These are phyloP conservation scores for Tolypocladium album DNA, from an alignment of 2,329 filamentous ascomycete genomes.

Conservation along the genomic window DNA sequence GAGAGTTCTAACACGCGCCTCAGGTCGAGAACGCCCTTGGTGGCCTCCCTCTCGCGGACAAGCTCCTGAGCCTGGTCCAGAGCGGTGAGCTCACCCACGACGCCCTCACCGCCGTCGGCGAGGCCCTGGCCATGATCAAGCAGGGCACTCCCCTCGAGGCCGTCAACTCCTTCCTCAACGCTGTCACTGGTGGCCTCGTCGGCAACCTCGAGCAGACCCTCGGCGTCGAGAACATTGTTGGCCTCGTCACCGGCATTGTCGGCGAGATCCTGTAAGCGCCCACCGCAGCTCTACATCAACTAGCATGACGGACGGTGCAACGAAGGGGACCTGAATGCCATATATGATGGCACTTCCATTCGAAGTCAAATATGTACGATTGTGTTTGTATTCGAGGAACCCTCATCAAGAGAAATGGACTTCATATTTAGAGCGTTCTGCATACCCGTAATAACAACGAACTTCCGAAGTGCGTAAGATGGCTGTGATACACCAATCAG, in stretches of 20 bases:
- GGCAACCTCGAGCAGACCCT: conserved; percentile 9
- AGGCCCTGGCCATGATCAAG: conserved; percentile 11
- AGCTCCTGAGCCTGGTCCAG: conserved; percentile 10
- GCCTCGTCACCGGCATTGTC: conserved; percentile 5
- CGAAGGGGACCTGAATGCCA: background rate
- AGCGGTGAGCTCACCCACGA: conserved; percentile 5
- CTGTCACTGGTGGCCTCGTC: conserved; percentile 8
- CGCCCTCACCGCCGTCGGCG: conserved; percentile 10
- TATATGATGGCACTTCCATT: background rate
- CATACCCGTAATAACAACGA: background rate
- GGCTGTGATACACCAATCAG: background rate
- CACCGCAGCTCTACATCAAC: background rate
- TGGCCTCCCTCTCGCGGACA: conserved; percentile 9
- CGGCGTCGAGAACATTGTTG: conserved; percentile 6
- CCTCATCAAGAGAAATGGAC: background rate
- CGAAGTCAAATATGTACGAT: background rate
- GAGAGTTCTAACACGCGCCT: background rate
- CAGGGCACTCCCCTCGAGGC: conserved; percentile 3
- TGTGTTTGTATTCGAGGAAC: background rate
- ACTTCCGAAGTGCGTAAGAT: background rate
- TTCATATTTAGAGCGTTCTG: background rate
- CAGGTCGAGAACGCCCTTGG: conserved; percentile 10
- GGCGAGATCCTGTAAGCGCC: background rate
- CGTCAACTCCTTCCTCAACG: conserved; percentile 9
- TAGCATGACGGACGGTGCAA: background rate